These are phyloP conservation scores for Cubamyces sp. DNA, from an alignment of 768 basidiomycete genomes.

Conservation along the genomic window DNA sequence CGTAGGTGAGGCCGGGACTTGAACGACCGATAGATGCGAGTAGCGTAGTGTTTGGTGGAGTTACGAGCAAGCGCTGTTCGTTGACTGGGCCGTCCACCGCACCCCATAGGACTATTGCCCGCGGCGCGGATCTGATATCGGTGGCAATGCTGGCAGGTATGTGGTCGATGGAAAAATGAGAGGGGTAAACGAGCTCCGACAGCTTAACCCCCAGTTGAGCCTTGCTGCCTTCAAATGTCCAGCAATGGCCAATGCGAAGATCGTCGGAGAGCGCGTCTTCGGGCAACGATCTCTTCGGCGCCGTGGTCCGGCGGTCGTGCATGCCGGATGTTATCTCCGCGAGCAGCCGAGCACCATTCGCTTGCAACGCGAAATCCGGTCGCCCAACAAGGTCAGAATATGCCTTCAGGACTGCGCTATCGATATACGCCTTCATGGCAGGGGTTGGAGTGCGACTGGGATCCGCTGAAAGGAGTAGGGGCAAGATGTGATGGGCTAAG, in stretches of 20 bases:
- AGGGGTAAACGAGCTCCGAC: not conserved
- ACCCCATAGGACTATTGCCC: not conserved
- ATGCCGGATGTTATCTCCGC: not conserved
- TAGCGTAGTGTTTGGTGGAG: not conserved
- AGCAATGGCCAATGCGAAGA: not conserved
- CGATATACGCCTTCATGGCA: not conserved
- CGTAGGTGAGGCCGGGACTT: not conserved
- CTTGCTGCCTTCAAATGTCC: not conserved
- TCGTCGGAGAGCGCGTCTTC: not conserved
- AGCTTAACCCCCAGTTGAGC: not conserved
- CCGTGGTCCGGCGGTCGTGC: not conserved
- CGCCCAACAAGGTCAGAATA: not conserved
- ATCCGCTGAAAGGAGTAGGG: too few species aligned
- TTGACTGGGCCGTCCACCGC: not conserved
- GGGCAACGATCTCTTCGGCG: not conserved
- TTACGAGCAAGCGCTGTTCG: not conserved
- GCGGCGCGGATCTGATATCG: not conserved
- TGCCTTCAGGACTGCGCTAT: not conserved
- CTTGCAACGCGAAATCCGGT: not conserved
- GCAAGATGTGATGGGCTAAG: too few species aligned
- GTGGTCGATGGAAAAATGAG: not conserved
- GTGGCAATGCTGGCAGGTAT: not conserved
- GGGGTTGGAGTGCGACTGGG: too few species aligned
- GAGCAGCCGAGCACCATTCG: not conserved
- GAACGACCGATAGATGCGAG: not conserved